A percentile compares a stretch with the other conserved stretches of the same genome.
phyloP scores from a whole-genome alignment of 805 yeast species.

The Maudiozyma turicensis region DNA sequence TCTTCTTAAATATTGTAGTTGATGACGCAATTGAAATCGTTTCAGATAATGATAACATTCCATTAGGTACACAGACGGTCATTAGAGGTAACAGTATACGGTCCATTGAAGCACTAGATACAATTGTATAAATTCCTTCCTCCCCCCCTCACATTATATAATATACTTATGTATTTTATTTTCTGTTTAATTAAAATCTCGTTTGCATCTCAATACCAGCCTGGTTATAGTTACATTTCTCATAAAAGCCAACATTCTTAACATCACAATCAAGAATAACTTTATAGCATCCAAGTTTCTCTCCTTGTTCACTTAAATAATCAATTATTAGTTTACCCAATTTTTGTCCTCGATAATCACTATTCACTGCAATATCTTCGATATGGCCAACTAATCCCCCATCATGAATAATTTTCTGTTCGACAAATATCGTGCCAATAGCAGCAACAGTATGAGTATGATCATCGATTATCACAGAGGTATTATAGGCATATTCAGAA shows the following conservation, averaged over 20 bases:
- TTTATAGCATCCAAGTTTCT: constrained; percentile 66
- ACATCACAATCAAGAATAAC: constrained; percentile 81
- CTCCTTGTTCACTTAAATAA: constrained; percentile 50
- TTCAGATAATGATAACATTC: constrained; percentile 38
- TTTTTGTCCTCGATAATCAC: constrained; percentile 70
- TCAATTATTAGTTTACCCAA: constrained; percentile 63
- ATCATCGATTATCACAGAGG: constrained; percentile 53
- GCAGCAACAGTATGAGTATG: constrained; percentile 52
- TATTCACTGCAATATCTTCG: constrained; percentile 82
- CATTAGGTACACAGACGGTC: constrained; percentile 56
- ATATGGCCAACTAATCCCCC: constrained; percentile 87
- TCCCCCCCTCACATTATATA: neutral
- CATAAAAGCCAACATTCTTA: constrained; percentile 76
- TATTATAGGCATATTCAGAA: constrained; percentile 43
- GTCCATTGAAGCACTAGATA: constrained; percentile 47
- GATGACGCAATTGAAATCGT: constrained; percentile 59
- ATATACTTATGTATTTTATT: neutral
- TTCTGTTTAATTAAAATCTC: neutral
- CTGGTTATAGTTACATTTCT: constrained; percentile 68
- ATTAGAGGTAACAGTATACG: constrained; percentile 73
- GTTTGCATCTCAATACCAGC: constrained; percentile 64
- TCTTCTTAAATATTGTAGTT: constrained; percentile 61
- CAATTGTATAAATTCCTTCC: constrained; percentile 5
- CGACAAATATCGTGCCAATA: constrained; percentile 73
- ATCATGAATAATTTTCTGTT: constrained; percentile 71